phyloP scores from a whole-genome alignment of 2,329 filamentous ascomycete species.

The Paecilomyces niveus region DNA sequence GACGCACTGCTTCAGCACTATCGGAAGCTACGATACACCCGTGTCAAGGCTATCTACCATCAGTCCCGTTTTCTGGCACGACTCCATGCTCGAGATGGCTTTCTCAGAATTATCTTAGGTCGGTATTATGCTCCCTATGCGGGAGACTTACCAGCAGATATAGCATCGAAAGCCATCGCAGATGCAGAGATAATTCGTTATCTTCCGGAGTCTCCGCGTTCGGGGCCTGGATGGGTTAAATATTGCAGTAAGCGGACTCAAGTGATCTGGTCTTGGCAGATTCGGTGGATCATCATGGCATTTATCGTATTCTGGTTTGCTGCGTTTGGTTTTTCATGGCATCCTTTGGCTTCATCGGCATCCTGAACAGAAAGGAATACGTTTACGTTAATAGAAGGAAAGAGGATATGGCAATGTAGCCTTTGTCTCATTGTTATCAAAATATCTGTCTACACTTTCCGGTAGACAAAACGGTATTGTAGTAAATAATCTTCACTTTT shows the following conservation, averaged over 20 bases:
- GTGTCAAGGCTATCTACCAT: slow-evolving; percentile 9
- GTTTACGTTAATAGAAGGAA: neutral
- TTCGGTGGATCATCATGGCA: neutral
- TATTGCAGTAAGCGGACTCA: neutral
- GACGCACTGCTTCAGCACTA: slow-evolving; percentile 5
- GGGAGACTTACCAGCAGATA: slow-evolving; percentile 8
- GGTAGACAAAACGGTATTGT: neutral
- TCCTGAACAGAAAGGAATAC: no score
- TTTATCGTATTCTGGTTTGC: neutral
- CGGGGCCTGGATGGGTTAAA: neutral
- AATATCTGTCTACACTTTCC: neutral
- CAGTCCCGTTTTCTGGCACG: slow-evolving; percentile 8
- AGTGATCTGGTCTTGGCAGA: neutral
- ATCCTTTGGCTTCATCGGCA: neutral
- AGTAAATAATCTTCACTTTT: neutral
- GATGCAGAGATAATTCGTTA: slow-evolving; percentile 1
- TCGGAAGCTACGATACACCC: slow-evolving; percentile 7
- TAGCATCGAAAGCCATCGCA: slow-evolving; percentile 11
- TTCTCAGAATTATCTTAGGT: slow-evolving; percentile 10
- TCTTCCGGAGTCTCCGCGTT: neutral
- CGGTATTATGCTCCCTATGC: slow-evolving; percentile 13
- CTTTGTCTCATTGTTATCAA: neutral
- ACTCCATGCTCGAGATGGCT: slow-evolving; percentile 13
- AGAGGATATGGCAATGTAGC: neutral
- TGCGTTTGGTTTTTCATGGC: neutral